A percentile compares a stretch with the other conserved stretches of the same genome.
Conservation (phyloP, 169 alveolate genomes). For the Perkinsus marinus region DNA sequence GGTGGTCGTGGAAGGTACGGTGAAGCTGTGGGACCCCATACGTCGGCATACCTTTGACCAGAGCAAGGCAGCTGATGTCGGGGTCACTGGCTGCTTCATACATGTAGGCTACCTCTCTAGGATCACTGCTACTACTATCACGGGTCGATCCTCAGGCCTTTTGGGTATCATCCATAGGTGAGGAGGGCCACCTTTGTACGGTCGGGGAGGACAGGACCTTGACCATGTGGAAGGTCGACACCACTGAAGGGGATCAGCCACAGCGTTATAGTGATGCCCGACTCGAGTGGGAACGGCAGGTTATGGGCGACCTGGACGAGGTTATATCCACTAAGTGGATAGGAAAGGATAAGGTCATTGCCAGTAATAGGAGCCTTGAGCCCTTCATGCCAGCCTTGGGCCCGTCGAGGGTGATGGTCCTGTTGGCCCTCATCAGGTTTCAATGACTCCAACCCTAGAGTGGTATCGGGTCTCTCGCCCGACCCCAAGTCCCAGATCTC, state of each 20-base stretch:
- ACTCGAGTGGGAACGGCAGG: background rate
- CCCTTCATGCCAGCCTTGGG: too few relatives aligned
- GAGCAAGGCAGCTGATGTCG: background rate
- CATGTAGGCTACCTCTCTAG: background rate
- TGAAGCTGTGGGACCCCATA: background rate
- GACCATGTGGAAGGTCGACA: background rate
- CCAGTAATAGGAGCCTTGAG: too few relatives aligned
- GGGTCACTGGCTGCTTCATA: background rate
- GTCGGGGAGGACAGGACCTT: background rate
- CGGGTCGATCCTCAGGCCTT: background rate
- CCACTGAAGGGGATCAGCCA: background rate
- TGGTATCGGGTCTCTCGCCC: background rate
- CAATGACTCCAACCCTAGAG: background rate
- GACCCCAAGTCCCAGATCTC: background rate
- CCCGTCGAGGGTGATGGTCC: background rate
- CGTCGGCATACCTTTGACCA: background rate
- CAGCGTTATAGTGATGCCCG: background rate
- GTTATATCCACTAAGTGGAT: background rate
- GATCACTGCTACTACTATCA: too few relatives aligned
- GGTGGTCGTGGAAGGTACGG: too few relatives aligned
- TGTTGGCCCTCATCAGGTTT: background rate
- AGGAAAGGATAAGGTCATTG: background rate
- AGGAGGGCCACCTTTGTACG: background rate
- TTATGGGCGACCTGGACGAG: background rate
- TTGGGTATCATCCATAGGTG: background rate